Evolutionary conservation across 225 moss, liverwort and hornwort species (phyloP).

Genomic region (Sphagnum tenellum): DNA sequence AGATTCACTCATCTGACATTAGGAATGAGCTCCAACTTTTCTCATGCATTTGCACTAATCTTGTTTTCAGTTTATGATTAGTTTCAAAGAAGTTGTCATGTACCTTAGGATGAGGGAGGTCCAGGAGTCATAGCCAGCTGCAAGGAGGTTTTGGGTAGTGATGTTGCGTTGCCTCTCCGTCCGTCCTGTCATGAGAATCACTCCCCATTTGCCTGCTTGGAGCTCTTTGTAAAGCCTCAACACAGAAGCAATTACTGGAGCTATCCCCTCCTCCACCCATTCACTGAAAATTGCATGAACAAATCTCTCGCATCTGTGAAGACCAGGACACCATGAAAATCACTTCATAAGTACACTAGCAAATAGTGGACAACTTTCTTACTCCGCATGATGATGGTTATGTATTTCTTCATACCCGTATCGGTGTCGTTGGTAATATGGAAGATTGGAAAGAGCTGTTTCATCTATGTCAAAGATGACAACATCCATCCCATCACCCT

Average conservation of each 20-base stretch:
- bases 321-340: background rate
- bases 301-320: conserved; percentile 68
- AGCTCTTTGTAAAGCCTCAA: conserved; percentile 55
- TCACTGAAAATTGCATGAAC: conserved; percentile 66
- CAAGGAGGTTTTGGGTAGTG: conserved; percentile 60
- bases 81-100: background rate
- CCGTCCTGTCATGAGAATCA: conserved; percentile 83
- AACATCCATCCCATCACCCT: conserved; percentile 60
- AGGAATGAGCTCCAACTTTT: no score
- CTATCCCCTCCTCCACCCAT: conserved; percentile 69
- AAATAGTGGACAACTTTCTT: no score
- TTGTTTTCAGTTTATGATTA: background rate
- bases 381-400: no score
- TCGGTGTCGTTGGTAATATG: conserved; percentile 65
- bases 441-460: conserved; percentile 84
- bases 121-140: conserved; percentile 60
- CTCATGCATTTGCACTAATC: no score
- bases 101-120: conserved; percentile 66
- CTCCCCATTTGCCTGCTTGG: conserved; percentile 49
- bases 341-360: background rate
- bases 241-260: conserved; percentile 53
- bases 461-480: conserved; percentile 94
- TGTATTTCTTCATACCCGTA: conserved; percentile 45
- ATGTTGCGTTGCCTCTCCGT: conserved; percentile 60
- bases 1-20: no score